phyloP scores from a whole-genome alignment of 1,139 yeast genomes.

The Pichia sp. region DNA sequence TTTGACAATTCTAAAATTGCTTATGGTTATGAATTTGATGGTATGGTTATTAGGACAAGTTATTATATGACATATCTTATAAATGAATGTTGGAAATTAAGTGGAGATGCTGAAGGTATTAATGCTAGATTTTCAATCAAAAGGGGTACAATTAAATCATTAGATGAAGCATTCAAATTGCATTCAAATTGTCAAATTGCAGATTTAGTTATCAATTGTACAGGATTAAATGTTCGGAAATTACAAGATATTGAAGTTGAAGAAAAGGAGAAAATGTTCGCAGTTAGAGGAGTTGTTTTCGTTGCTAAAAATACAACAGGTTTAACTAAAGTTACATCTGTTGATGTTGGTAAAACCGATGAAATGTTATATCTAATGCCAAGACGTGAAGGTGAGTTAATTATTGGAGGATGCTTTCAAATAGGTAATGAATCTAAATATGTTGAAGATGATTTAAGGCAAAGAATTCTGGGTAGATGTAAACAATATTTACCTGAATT shows the following conservation, averaged over 20 bases:
- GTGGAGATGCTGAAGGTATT: constrained; percentile 14
- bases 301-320: constrained; percentile 34
- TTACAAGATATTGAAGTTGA: constrained; percentile 31
- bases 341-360: constrained; percentile 27
- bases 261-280: constrained; percentile 26
- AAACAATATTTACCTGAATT: constrained; percentile 38
- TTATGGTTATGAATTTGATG: constrained; percentile 38
- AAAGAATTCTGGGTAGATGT: constrained; percentile 37
- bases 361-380: constrained; percentile 46
- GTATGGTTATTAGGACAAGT: constrained; percentile 45
- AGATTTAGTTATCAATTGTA: constrained; percentile 41
- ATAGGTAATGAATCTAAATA: constrained; percentile 24
- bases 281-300: constrained; percentile 40
- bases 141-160: constrained; percentile 18
- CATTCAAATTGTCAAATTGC: constrained; percentile 19
- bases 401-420: constrained; percentile 44
- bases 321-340: constrained; percentile 21
- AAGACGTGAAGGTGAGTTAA: constrained; percentile 46
- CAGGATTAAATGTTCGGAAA: constrained; percentile 38
- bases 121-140: constrained; percentile 33
- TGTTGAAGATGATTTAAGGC: constrained; percentile 34
- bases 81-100: constrained; percentile 29
- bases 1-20: constrained; percentile 27
- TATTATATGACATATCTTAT: constrained; percentile 42
- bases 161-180: constrained; percentile 21